phyloP scores from a whole-genome alignment of 2,329 filamentous ascomycete genomes.

The Cercospora sesami region DNA sequence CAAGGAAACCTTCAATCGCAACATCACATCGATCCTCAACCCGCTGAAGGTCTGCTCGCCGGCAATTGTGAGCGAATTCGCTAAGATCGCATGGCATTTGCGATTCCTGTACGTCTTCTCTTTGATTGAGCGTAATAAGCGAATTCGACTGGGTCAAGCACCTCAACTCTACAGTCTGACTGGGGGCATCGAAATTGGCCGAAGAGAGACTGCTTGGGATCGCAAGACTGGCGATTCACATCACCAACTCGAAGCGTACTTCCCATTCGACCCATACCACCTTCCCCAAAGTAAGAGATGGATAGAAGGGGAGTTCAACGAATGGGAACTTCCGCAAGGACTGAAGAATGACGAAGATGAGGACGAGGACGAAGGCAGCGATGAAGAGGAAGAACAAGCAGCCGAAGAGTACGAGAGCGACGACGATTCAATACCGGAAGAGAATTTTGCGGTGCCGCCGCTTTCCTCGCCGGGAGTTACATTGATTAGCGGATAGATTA shows the following conservation, averaged over 20 bases:
- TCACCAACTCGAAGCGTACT: conserved; percentile 88
- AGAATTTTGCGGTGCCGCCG: conserved; percentile 25
- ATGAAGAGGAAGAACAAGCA: conserved; percentile 46
- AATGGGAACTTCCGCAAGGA: conserved; percentile 73
- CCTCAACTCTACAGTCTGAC: conserved; percentile 50
- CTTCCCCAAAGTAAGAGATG: conserved; percentile 83
- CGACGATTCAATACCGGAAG: conserved; percentile 30
- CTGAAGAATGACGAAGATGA: conserved; percentile 57
- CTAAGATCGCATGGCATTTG: conserved; percentile 80
- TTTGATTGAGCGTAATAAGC: conserved; percentile 88
- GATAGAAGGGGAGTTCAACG: conserved; percentile 80
- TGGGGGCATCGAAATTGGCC: conserved; percentile 53
- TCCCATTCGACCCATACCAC: conserved; percentile 96
- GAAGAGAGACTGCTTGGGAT: conserved; percentile 56
- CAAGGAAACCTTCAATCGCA: conserved; percentile 70
- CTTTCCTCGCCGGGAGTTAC: conserved; percentile 17
- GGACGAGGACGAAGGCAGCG: conserved; percentile 46
- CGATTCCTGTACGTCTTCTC: conserved; percentile 87
- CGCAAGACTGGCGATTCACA: conserved; percentile 68
- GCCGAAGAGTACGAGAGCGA: conserved; percentile 39
- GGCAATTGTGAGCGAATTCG: conserved; percentile 86
- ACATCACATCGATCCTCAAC: conserved; percentile 87
- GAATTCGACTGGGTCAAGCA: conserved; percentile 74
- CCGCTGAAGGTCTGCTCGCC: conserved; percentile 93
- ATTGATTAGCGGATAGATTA: conserved; percentile 22